Base-by-base conservation (phyloP, 225 moss, liverwort and hornwort species). In the Pleurozium schreberi region DNA sequence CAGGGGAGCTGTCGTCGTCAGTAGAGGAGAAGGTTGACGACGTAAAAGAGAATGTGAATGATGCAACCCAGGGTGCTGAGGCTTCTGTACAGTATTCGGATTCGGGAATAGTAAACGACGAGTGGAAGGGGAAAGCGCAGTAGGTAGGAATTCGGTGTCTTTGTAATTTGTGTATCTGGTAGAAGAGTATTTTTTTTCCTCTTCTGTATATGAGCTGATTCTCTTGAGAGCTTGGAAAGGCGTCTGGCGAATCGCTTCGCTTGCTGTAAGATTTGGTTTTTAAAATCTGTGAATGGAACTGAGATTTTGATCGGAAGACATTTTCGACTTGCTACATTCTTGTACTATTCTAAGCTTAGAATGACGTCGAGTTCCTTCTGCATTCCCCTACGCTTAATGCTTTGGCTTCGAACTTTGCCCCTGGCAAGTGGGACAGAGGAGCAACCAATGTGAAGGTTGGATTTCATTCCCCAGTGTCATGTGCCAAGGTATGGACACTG, bases 41-140 rank as follows among this genome's bases (percentile, higher is more conserved):
- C 31, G 88, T 89, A 3, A 81, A 91, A 73, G 89, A 42, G 19
- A 89, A 50, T 22, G 75, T 80, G 17, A 88, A 81, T 58, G 71
- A 43, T 38, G 27, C 86, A 64, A 88, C 71, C 19, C 66, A 79
- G 25, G 58, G 65, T 66, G 19, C 59, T 3, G 65, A 84, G 20
- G 74, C 73, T 60, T 86, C 90, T 85, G 90, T 89, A 12, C 57
- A 69, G 42, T 91, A 89, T 55, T 66, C 50, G 27, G 92, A 90
- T 79, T 79, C 82, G 30, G 88, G 71, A 20, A 25, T 30, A 87
- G 85, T 87, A 66, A 88, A 91, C 64, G 94, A 94, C 62, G 94
- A 91, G 27, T 92, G 91, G 92, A 90, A 77, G 47, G 88, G 88
- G 28, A 92, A 94, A 82, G 78, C 85, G 52, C 83, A 88, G 58